Evolutionary conservation across 2,329 filamentous ascomycete species (phyloP).

Genomic region (Cephalotrichum gorgonifer): DNA sequence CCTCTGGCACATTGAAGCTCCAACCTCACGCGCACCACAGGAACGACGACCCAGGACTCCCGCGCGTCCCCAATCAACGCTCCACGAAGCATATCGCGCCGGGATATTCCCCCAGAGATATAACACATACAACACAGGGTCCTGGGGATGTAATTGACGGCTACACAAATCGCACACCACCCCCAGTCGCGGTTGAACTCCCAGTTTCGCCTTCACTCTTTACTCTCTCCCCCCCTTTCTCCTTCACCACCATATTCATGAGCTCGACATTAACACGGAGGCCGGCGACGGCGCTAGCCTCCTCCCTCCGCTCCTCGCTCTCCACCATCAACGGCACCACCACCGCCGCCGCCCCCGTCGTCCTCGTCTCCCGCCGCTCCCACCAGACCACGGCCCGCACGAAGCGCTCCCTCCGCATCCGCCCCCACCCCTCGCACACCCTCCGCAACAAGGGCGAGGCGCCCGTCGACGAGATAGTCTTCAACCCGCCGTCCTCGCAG

Average conservation of each 20-base stretch:
- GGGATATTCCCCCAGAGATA: too few relatives aligned
- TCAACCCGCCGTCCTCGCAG: constrained; percentile 44
- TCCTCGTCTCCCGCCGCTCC: constrained; percentile 21
- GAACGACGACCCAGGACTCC: background rate
- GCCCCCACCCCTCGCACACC: constrained; percentile 51
- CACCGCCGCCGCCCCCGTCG: constrained; percentile 11
- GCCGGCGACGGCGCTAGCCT: constrained; percentile 22
- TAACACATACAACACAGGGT: too few relatives aligned
- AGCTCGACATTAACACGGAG: constrained; percentile 23
- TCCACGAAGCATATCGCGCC: too few relatives aligned
- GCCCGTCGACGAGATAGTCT: constrained; percentile 32
- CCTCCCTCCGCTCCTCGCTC: constrained; percentile 11
- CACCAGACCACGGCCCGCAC: constrained; percentile 44
- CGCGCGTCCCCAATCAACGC: background rate
- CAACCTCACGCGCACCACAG: background rate
- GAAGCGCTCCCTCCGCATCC: constrained; percentile 47
- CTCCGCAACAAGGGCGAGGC: constrained; percentile 21
- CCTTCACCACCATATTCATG: constrained; percentile 15
- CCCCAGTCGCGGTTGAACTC: background rate
- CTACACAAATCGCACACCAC: background rate
- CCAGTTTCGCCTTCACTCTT: background rate
- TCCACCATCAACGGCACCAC: too few relatives aligned
- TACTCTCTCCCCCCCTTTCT: background rate
- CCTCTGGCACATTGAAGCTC: background rate
- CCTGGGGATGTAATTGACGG: background rate